Evolutionary conservation across 129 eudicot species (phyloP).

Genomic region (Escallonia herrerae): DNA sequence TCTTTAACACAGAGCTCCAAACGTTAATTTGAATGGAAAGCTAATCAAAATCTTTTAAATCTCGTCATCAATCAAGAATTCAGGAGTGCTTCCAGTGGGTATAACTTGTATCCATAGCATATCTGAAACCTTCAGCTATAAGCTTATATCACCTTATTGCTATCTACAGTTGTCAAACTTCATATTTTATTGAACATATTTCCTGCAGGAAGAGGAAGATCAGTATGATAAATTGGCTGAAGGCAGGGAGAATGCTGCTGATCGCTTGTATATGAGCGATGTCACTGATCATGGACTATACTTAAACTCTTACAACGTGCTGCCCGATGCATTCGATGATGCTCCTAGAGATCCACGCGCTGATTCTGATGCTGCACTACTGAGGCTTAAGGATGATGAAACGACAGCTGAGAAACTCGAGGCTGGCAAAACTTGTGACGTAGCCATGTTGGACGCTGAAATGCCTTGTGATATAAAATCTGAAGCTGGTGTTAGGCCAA

Average conservation of each 20-base stretch:
- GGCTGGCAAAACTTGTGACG: constrained; percentile 2
- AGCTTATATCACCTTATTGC: too few relatives aligned
- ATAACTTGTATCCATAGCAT: too few relatives aligned
- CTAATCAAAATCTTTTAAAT: too few relatives aligned
- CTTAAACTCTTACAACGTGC: constrained; percentile 26
- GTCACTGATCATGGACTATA: constrained; percentile 22
- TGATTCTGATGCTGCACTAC: constrained; percentile 26
- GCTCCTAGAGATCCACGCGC: constrained; percentile 22
- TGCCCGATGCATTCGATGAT: constrained; percentile 12
- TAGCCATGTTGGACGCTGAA: constrained; percentile 5
- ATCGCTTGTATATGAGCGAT: constrained; percentile 40
- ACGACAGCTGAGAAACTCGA: background rate
- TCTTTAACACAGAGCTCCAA: too few relatives aligned
- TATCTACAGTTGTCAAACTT: too few relatives aligned
- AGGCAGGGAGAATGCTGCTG: constrained; percentile 30
- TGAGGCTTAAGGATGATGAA: constrained; percentile 29
- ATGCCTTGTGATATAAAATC: constrained; percentile 3
- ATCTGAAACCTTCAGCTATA: too few relatives aligned
- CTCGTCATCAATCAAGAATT: too few relatives aligned
- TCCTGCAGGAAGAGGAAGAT: constrained; percentile 52
- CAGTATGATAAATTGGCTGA: constrained; percentile 45
- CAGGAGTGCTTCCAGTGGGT: too few relatives aligned
- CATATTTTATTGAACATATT: background rate
- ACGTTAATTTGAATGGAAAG: too few relatives aligned
- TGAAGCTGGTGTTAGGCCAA: constrained; percentile 14